Conservation (phyloP, 2,329 filamentous ascomycete genomes). For the Pyrenophora tritici-repentis region DNA sequence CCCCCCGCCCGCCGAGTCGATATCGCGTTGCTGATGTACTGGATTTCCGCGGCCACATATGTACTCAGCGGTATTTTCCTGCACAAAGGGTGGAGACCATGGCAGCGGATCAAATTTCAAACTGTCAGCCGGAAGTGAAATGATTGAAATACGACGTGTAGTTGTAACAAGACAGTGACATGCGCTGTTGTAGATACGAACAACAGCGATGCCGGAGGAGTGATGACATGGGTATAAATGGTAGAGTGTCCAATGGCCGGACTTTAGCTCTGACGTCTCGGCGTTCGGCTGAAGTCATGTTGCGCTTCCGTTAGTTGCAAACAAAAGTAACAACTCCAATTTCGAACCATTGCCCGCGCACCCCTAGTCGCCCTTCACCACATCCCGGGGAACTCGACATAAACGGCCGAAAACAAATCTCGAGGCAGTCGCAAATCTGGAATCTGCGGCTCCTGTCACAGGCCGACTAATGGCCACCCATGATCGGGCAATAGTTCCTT, state of each 20-base stretch:
- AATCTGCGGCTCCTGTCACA: slow-evolving; percentile 40
- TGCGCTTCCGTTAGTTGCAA: slow-evolving; percentile 33
- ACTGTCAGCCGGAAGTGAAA: background rate
- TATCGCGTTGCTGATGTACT: slow-evolving; percentile 18
- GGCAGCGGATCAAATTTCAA: background rate
- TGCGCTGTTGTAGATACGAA: background rate
- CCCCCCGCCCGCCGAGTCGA: slow-evolving; percentile 22
- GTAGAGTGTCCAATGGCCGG: slow-evolving; percentile 7
- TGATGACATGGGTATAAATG: slow-evolving; percentile 8
- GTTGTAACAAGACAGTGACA: background rate
- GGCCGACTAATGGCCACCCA: slow-evolving; percentile 50
- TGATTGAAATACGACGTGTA: no score
- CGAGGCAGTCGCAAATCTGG: slow-evolving; percentile 40
- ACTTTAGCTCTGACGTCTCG: slow-evolving; percentile 30
- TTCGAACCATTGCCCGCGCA: slow-evolving; percentile 17
- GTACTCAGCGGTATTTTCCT: background rate
- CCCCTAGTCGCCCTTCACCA: slow-evolving; percentile 18
- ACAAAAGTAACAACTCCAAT: slow-evolving; percentile 35
- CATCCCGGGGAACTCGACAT: slow-evolving; percentile 9
- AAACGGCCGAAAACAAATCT: slow-evolving; percentile 3
- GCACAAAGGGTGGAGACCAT: background rate
- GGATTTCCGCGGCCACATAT: slow-evolving; percentile 14
- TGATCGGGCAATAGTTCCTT: slow-evolving; percentile 42
- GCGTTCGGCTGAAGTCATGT: slow-evolving; percentile 32
- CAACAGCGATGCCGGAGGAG: slow-evolving; percentile 7